Percentiles rank a stretch among this genome's conserved stretches.
These are phyloP conservation scores for Mycena venus DNA, from an alignment of 768 basidiomycete species.

Conservation along the genomic window DNA sequence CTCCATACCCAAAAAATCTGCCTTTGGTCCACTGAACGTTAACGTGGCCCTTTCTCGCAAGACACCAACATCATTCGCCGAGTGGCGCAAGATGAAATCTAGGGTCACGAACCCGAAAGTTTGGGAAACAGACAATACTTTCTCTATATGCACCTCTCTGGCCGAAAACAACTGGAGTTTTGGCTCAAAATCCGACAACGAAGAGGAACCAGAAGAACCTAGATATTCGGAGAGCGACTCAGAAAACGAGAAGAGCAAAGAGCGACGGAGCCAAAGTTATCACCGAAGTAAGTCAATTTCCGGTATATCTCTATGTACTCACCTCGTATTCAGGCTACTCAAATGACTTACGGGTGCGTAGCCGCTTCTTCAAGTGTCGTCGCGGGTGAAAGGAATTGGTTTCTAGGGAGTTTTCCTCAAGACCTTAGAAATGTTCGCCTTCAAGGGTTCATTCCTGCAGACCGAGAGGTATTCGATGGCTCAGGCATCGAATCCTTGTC, in stretches of 20 bases:
- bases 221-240: not conserved
- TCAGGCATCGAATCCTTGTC: constrained; percentile 3
- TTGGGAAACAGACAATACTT: not conserved
- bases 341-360: not conserved
- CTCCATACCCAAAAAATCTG: too few species aligned
- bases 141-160: not conserved
- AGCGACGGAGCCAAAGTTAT: not conserved
- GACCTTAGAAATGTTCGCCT: not conserved
- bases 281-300: not conserved
- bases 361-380: not conserved
- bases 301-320: not conserved
- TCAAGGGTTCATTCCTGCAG: not conserved
- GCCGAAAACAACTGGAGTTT: not conserved
- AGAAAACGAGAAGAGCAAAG: not conserved
- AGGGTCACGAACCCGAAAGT: not conserved
- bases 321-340: not conserved
- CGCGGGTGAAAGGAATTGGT: not conserved
- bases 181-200: not conserved
- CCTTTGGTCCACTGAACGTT: too few species aligned
- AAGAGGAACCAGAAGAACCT: not conserved
- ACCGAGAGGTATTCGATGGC: constrained; percentile 1
- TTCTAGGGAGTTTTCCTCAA: not conserved
- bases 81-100: not conserved
- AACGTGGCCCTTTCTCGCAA: too few species aligned
- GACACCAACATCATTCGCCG: too few species aligned